These are phyloP conservation scores for Cryptococcus sp. DNA, from an alignment of 1,284 basidiomycete genomes.

Conservation along the genomic window DNA sequence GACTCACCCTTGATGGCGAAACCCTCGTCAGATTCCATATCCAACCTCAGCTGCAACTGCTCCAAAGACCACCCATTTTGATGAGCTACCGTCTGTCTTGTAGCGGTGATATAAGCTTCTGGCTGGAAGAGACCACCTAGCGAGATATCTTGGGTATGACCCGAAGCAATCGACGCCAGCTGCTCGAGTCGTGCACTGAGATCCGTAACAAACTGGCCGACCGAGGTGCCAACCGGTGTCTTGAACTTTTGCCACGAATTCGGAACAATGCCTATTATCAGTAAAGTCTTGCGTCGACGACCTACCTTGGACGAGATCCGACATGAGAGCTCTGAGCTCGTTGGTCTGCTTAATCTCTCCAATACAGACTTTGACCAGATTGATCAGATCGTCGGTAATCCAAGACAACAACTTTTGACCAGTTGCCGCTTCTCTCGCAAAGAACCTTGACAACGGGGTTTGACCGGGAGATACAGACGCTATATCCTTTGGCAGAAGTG, in stretches of 20 bases:
- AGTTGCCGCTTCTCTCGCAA: conserved; percentile 78
- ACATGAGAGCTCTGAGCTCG: conserved; percentile 80
- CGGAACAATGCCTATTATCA: conserved; percentile 69
- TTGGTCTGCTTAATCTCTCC: conserved; percentile 91
- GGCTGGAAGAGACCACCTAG: conserved; percentile 92
- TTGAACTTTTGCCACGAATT: conserved; percentile 84
- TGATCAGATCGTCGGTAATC: conserved; percentile 71
- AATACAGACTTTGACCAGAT: conserved; percentile 76
- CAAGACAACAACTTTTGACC: conserved; percentile 69
- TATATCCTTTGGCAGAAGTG: conserved; percentile 57
- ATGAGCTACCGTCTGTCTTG: conserved; percentile 85
- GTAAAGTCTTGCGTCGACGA: not conserved
- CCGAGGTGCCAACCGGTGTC: conserved; percentile 70
- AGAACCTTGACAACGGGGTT: conserved; percentile 81
- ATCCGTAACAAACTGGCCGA: conserved; percentile 80
- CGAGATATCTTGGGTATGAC: conserved; percentile 59
- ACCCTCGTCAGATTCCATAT: conserved; percentile 70
- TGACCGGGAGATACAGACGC: conserved; percentile 15
- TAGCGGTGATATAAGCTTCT: conserved; percentile 89
- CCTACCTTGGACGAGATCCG: conserved; percentile 77
- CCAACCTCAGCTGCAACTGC: conserved; percentile 72
- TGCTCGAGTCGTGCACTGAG: conserved; percentile 71
- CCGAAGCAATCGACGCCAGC: conserved; percentile 66
- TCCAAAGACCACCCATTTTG: conserved; percentile 85
- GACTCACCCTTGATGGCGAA: conserved; percentile 78